Conservation (phyloP, 1,284 basidiomycete species). For the Puccinia novopanici region DNA sequence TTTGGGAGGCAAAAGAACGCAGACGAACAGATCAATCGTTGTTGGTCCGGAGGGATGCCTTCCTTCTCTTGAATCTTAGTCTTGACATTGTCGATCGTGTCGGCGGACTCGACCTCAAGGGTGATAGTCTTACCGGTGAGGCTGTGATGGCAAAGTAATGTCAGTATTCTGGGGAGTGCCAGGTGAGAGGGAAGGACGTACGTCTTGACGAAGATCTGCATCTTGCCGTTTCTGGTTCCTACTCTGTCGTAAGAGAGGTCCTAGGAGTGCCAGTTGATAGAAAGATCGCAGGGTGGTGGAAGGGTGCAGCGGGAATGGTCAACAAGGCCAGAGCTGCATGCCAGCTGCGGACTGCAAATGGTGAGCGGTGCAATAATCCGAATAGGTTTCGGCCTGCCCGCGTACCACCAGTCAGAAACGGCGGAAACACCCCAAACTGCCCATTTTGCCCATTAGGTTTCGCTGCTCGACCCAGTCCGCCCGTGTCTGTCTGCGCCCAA, state of each 20-base stretch:
- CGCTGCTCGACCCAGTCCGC: not conserved
- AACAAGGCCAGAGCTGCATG: not conserved
- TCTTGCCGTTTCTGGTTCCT: slow-evolving; percentile 56
- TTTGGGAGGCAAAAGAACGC: not conserved
- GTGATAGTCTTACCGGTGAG: slow-evolving; percentile 61
- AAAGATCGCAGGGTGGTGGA: not conserved
- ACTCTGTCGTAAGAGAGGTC: slow-evolving; percentile 49
- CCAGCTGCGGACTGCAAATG: not conserved
- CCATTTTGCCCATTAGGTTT: slow-evolving; percentile 9
- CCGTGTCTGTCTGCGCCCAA: not conserved
- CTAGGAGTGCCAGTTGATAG: slow-evolving; percentile 29
- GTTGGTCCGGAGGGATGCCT: slow-evolving; percentile 89
- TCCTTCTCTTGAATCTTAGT: too few species aligned
- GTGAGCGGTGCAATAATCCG: not conserved
- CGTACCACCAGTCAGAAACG: not conserved
- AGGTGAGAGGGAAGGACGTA: slow-evolving; percentile 50
- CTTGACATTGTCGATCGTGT: too few species aligned
- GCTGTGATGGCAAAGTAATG: slow-evolving; percentile 57
- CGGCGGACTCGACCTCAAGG: too few species aligned
- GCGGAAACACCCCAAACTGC: not conserved
- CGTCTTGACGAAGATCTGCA: slow-evolving; percentile 66
- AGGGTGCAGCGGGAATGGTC: not conserved
- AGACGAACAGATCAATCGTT: slow-evolving; percentile 67
- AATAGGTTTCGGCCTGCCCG: slow-evolving; percentile 4
- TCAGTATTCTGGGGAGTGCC: not conserved